These are phyloP conservation scores for Polyporus arcularius DNA, from an alignment of 768 basidiomycete genomes.

Conservation along the genomic window DNA sequence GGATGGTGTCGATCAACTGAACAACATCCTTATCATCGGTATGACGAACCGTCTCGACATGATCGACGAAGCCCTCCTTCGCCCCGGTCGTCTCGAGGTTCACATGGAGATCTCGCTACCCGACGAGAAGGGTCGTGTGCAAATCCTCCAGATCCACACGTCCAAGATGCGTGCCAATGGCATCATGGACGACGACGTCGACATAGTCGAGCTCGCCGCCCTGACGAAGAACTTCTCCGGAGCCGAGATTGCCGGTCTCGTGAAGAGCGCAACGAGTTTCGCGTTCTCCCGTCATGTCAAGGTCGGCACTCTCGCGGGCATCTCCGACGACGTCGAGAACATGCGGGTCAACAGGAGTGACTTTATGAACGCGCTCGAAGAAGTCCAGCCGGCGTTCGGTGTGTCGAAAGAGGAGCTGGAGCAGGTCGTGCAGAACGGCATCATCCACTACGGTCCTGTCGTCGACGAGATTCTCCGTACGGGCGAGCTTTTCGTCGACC, in stretches of 20 bases:
- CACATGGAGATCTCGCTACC: conserved; percentile 99
- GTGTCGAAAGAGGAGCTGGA: conserved; percentile 95
- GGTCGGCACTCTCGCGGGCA: conserved; percentile 95
- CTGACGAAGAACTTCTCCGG: conserved; percentile 97
- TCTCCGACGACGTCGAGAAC: conserved; percentile 94
- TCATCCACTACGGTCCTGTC: conserved; percentile 78
- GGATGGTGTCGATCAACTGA: conserved; percentile 98
- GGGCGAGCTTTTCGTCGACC: conserved; percentile 88
- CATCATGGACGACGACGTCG: conserved; percentile 86
- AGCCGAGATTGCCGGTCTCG: conserved; percentile 92
- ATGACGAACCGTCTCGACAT: conserved; percentile 99
- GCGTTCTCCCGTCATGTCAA: conserved; percentile 98
- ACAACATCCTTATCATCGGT: conserved; percentile 98
- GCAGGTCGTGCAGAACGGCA: conserved; percentile 93
- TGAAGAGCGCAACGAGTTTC: conserved; percentile 98
- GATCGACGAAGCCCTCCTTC: conserved; percentile 97
- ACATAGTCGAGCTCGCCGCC: conserved; percentile 77
- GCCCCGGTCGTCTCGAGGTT: conserved; percentile 97
- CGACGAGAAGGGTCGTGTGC: conserved; percentile 87
- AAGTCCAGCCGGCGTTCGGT: conserved; percentile 96
- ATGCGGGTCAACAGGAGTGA: conserved; percentile 84
- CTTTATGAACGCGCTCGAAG: conserved; percentile 88
- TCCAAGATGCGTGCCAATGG: conserved; percentile 89
- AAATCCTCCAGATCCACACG: conserved; percentile 96
- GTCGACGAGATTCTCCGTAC: conserved; percentile 85